Evolutionary conservation across 2,329 filamentous ascomycete species (phyloP).

Genomic region (Cercospora brassicicola): DNA sequence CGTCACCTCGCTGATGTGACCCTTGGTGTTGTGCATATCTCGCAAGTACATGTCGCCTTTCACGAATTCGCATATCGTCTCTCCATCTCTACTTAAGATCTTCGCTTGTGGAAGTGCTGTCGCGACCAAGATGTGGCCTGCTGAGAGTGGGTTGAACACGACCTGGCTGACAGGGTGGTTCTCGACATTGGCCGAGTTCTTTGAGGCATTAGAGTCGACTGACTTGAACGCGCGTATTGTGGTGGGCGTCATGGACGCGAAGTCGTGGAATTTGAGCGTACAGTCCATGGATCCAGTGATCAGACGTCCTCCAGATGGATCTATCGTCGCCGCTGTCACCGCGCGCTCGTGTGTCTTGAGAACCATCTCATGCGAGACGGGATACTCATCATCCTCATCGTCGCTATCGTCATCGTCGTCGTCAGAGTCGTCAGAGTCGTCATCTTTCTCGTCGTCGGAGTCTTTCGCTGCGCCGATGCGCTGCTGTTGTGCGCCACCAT

Average conservation of each 20-base stretch:
- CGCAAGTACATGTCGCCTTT: conserved; percentile 98
- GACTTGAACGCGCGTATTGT: conserved; percentile 92
- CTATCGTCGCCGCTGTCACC: conserved; percentile 79
- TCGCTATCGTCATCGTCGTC: conserved; percentile 61
- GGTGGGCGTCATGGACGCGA: conserved; percentile 91
- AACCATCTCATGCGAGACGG: conserved; percentile 87
- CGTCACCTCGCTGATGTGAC: conserved; percentile 88
- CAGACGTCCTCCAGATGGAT: conserved; percentile 79
- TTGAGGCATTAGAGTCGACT: conserved; percentile 80
- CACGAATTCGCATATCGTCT: conserved; percentile 80
- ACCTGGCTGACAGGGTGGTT: conserved; percentile 85
- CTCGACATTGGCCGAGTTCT: conserved; percentile 70
- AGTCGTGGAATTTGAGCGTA: conserved; percentile 88
- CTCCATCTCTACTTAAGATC: conserved; percentile 85
- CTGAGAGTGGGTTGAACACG: conserved; percentile 80
- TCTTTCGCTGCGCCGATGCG: conserved; percentile 7
- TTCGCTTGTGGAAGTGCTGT: conserved; percentile 88
- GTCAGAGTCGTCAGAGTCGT: conserved; percentile 37
- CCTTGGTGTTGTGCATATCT: conserved; percentile 97
- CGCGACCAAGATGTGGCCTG: conserved; percentile 78
- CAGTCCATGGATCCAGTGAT: conserved; percentile 91
- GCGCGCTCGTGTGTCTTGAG: conserved; percentile 89
- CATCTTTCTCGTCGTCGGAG: conserved; percentile 46
- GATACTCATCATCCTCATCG: conserved; percentile 82
- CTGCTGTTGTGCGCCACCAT: conserved; percentile 30